These are phyloP conservation scores for Solanum bulbocastanum DNA, from an alignment of 257 asterid genomes.

Conservation along the genomic window DNA sequence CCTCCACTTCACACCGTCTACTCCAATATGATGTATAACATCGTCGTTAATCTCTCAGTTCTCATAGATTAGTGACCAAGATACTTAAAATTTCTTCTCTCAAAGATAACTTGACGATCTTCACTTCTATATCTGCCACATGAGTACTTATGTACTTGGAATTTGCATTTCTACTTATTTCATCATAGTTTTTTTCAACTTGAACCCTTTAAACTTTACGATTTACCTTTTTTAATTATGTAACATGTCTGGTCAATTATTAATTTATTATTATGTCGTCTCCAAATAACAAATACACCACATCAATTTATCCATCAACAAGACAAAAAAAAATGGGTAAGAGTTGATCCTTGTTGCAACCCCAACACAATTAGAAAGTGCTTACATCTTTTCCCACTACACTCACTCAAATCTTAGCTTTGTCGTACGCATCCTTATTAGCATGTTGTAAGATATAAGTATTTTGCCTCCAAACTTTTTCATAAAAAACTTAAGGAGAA, in stretches of 20 bases:
- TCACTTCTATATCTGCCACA: accelerated
- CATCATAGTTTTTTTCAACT: too few relatives aligned
- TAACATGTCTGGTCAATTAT: too few relatives aligned
- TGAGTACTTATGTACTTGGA: too few relatives aligned
- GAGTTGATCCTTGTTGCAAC: neutral
- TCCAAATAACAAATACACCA: neutral
- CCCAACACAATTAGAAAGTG: neutral
- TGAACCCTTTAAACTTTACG: too few relatives aligned
- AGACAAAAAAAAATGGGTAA: neutral
- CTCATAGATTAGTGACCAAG: neutral
- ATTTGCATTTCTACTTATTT: too few relatives aligned
- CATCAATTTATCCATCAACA: neutral
- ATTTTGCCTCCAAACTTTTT: neutral
- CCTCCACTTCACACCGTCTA: accelerated
- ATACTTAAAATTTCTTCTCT: neutral
- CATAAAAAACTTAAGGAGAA: too few relatives aligned
- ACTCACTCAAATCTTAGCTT: neutral
- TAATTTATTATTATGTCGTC: neutral
- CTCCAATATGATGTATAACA: neutral
- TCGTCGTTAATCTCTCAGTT: neutral
- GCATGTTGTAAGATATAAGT: too few relatives aligned
- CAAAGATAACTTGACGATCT: neutral
- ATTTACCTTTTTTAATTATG: too few relatives aligned
- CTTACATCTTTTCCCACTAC: neutral
- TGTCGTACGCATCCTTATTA: neutral